These are phyloP conservation scores for Geotrichum phurueaensis DNA, from an alignment of 1,139 yeast species.

Conservation along the genomic window DNA sequence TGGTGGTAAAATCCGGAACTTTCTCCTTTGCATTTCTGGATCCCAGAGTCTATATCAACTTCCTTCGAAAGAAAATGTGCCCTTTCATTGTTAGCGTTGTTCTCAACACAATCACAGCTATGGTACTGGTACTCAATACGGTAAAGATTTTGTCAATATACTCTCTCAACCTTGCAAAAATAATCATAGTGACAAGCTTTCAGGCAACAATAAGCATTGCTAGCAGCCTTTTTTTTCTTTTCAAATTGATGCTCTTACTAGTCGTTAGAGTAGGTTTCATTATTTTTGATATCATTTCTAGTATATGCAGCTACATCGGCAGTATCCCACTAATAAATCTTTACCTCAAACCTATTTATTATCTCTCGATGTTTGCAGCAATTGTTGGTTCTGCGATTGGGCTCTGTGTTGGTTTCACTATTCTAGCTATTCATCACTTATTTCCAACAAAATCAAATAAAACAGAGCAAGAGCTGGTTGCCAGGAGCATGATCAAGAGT, in stretches of 20 bases:
- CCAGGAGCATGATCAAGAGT: not conserved
- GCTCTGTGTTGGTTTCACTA: not conserved
- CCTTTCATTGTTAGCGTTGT: not conserved
- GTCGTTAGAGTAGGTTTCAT: not conserved
- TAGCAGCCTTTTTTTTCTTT: not conserved
- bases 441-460: not conserved
- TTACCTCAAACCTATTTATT: constrained; percentile 1
- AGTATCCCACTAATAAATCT: not conserved
- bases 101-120: not conserved
- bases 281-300: not conserved
- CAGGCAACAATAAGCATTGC: not conserved
- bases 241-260: not conserved
- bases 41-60: not conserved
- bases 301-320: not conserved
- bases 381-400: constrained; percentile 2
- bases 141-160: not conserved
- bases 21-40: not conserved
- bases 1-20: not conserved
- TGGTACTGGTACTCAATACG: not conserved
- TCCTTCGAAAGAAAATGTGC: not conserved
- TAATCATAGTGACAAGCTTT: not conserved
- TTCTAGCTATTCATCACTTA: constrained; percentile 1
- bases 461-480: not conserved
- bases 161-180: not conserved
- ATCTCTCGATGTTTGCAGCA: not conserved